phyloP scores from a whole-genome alignment of 306 rosid genomes.

The Dalbergia cochinchinensis region DNA sequence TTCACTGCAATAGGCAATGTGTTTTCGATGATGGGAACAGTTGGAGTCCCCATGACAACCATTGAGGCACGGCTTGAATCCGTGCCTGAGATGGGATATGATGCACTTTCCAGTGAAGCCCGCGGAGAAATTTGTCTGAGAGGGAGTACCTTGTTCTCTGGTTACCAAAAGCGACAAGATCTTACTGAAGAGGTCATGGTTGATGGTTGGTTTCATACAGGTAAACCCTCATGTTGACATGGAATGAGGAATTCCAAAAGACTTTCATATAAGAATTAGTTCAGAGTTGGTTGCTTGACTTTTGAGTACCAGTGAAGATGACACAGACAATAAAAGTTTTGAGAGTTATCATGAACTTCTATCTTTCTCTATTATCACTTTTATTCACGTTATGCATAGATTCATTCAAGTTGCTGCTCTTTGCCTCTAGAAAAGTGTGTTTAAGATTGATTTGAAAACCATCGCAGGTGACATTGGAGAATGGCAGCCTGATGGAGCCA shows the following conservation, averaged over 20 bases:
- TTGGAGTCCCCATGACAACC: slow-evolving; percentile 90
- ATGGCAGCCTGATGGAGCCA: slow-evolving; percentile 86
- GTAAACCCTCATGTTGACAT: slow-evolving; percentile 52
- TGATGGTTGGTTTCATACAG: slow-evolving; percentile 99
- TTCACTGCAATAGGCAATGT: slow-evolving; percentile 75
- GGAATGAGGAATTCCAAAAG: slow-evolving; percentile 3
- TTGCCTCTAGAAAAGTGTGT: slow-evolving; percentile 5
- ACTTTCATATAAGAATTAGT: not conserved
- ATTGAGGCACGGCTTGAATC: slow-evolving; percentile 95
- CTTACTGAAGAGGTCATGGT: slow-evolving; percentile 74
- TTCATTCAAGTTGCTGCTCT: not conserved
- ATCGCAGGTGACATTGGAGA: slow-evolving; percentile 96
- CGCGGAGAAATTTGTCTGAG: slow-evolving; percentile 96
- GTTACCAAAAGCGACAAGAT: slow-evolving; percentile 90
- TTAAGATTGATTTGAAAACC: slow-evolving; percentile 37
- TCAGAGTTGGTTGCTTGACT: not conserved
- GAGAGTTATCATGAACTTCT: slow-evolving; percentile 19
- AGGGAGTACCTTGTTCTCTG: slow-evolving; percentile 85
- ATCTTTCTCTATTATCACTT: slow-evolving; percentile 9
- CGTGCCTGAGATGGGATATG: slow-evolving; percentile 68
- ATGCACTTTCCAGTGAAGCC: slow-evolving; percentile 75
- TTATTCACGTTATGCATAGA: not conserved
- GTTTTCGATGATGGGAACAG: slow-evolving; percentile 84
- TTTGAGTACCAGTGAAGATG: not conserved
- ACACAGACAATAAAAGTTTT: slow-evolving; percentile 7